Evolutionary conservation across 106 monocot species (phyloP), one percentile per base, ranked within the genome.

Genomic region (Vanilla planifolia): DNA sequence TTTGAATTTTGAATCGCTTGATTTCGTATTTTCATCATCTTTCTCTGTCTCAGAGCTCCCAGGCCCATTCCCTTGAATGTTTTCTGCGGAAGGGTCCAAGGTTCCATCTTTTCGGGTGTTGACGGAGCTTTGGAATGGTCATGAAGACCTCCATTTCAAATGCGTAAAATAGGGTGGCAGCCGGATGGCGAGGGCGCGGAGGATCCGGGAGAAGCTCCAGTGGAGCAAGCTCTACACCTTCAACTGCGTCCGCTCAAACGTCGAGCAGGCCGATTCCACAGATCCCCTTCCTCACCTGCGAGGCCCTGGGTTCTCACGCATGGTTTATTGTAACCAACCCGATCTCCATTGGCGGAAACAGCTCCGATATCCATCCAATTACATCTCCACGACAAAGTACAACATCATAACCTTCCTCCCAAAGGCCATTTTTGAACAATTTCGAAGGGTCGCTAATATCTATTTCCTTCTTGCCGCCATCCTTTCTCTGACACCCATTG

Each of bases 341-440:
- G 29, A 48, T 2, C 17, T 67, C 51, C 77, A 78, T 20, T 41
- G 67, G 0, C 64, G 34, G 52, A 77, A 81, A 43, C 80, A 70
- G 20, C 45, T 80, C 15, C 58, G 66, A 24, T 89, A 86, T 62
- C 66, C 68, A 4, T 35, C 70, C 40, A 95, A 95, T 47, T 74
- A 71, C 47, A 78, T 89, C 25, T 78, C 80, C 6, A 95, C 94
- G 4, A 95, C 94, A 60, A 95, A 89, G 73, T 95, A 95, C 71
- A 95, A 95, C 63, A 59, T 81, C 61, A 53, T 89, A 72, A 83
- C 86, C 21, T 95, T 95, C 72, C 55, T 95, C 3, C 94, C 94
- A 33, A 95, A 86, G 55, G 85, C 89, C 19, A 67, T 86, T 9
- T 95, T 95, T 43, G 95, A 95, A 73, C 95, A 95, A 36, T 95